Base-by-base conservation (phyloP, 768 basidiomycete genomes). In the Amanita jacksonii region DNA sequence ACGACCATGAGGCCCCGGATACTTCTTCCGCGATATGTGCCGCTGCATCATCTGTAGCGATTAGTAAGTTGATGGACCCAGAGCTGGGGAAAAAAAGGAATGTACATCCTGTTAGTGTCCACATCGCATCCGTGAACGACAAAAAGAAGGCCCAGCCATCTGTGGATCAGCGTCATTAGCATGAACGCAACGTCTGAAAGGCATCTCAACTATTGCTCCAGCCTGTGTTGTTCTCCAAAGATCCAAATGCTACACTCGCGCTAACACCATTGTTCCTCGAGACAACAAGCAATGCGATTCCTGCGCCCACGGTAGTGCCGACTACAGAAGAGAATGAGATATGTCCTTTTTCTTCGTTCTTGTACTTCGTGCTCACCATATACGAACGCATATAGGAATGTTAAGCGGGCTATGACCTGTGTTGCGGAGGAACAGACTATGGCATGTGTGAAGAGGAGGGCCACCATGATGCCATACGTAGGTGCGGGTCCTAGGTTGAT, bases 1-100 rank as follows among this genome's bases (percentile, higher is more conserved):
- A 76, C 8, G 72, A 69, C 24, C 68, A 61, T 8, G 69, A 68
- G 10, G 78, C 79, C 27, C 69, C 69, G 0, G 79, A 60, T 1
- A 74, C 69, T 57, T 80, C 79, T 59, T 80, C 78, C 10, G 79
- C 71, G 27, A 80, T 76, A 49, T 80, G 78, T 4, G 77, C 77
- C 4, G 79, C 76, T 10, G 78, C 79, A 52, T 80, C 78, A 45
- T 80, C 77, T 78, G 47, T 8, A 18, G 19, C n/a, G 15, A 5
- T 28, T 20, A 22, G 4, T 52, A 22, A 41, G 33, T 20, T 32
- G 23, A 13, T 28, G 6, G 27, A 23, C 34, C 40, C 8, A 23
- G 13, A 9, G 32, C 16, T 24, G 27, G 16, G 30, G n/a, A n/a
- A 22, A n/a, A 15, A 28, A 27, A 22, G 33, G 35, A 4, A 57